Base-by-base conservation (phyloP, 2,329 filamentous ascomycete species). In the Colletotrichum acutatum region DNA sequence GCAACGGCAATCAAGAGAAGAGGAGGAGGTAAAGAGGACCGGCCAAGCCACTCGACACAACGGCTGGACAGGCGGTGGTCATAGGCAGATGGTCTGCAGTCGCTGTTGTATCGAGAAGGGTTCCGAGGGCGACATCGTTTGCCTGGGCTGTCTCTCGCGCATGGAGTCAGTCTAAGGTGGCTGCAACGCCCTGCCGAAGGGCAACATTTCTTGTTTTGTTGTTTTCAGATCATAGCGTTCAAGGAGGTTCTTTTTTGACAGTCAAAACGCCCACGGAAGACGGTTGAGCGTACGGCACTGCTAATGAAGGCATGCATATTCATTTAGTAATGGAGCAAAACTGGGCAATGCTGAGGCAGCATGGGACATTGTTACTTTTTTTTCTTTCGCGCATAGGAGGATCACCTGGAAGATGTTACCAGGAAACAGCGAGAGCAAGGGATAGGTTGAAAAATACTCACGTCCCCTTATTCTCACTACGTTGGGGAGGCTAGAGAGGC, bases 81-180 rank as follows among this genome's bases (percentile, higher is more conserved):
- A 91, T 75, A 82, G 84, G 9, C 82, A 85, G 42, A 86, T 89
- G 76, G 84, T 93, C 3, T 94, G 92, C 79, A 93, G 91, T 78
- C 86, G 87, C 22, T 94, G 92, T 81, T 93, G 91, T 78, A 87
- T 93, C 3, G 92, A 94, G 79, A 86, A 85, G 28, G 91, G 91
- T 0, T 77, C 83, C 24, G 88, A 93, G 66, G 92, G 92, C 30
- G 91, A 93, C 60, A 87, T 93, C 5, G 88, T 90, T 71, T 94
- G 92, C 77, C 80, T 93, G 60, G 90, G 90, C 1, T 94, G 92
- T 75, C 83, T 92, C 53, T 84, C 84, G 11, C 79, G 82, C 2
- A 83, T 85, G 78, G 83, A 84, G 69, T 81, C 82, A 16, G 77
- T 80, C 9, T 85, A 79, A 79, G 65, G 14, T 30, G 42, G 28